phyloP scores from a whole-genome alignment of 2,329 filamentous ascomycete species.

The Pseudocercospora crystallina region DNA sequence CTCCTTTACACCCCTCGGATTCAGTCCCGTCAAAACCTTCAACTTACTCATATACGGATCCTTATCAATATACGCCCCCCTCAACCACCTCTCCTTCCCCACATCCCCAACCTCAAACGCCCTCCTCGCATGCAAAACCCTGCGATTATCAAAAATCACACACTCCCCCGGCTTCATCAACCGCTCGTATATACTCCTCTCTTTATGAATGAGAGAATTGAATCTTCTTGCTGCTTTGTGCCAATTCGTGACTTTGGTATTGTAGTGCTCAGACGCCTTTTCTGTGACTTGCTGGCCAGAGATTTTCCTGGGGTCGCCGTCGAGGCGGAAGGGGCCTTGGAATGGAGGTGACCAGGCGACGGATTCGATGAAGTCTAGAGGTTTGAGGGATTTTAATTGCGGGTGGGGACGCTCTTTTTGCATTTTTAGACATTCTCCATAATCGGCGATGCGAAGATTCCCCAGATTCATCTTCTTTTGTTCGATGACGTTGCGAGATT shows the following conservation, averaged over 20 bases:
- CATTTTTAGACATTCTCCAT: no score
- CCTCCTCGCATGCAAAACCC: slow-evolving; percentile 79
- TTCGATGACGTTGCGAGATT: slow-evolving; percentile 29
- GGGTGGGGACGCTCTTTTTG: no score
- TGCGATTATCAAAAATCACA: slow-evolving; percentile 86
- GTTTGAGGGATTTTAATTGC: not conserved
- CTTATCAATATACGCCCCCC: slow-evolving; percentile 77
- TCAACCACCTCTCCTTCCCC: slow-evolving; percentile 69
- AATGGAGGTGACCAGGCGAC: slow-evolving; percentile 40
- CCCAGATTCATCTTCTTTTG: not conserved
- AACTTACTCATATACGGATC: slow-evolving; percentile 57
- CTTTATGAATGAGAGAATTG: slow-evolving; percentile 57
- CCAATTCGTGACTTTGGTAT: slow-evolving; percentile 37
- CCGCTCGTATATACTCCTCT: slow-evolving; percentile 64
- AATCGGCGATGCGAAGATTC: not conserved
- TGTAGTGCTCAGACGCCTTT: not conserved
- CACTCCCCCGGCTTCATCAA: slow-evolving; percentile 80
- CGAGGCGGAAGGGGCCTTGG: slow-evolving; percentile 33
- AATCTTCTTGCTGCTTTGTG: slow-evolving; percentile 57
- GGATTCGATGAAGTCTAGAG: slow-evolving; percentile 27
- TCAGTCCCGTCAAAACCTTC: slow-evolving; percentile 19
- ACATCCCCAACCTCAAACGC: slow-evolving; percentile 69
- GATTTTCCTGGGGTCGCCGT: not conserved
- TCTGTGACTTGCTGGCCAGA: not conserved
- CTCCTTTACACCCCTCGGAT: no score